phyloP scores from a whole-genome alignment of 371 early-diverging fungal species.

The Mucor indicus region DNA sequence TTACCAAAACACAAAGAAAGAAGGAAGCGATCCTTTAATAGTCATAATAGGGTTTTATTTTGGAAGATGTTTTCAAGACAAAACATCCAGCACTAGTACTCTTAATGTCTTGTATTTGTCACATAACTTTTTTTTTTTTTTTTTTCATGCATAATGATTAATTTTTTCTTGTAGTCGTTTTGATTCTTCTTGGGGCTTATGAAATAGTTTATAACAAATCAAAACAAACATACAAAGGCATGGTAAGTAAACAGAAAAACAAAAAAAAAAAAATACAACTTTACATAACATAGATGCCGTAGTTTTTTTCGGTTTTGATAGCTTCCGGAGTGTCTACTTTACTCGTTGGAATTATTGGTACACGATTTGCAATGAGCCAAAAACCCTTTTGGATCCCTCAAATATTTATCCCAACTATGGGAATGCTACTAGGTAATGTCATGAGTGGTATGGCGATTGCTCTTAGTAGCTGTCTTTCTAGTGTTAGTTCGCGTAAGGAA shows the following conservation, averaged over 20 bases:
- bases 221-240: slow-evolving; percentile 43
- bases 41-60: slow-evolving; percentile 49
- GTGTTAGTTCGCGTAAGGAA: slow-evolving; percentile 53
- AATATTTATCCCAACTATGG: slow-evolving; percentile 80
- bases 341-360: slow-evolving; percentile 54
- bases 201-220: slow-evolving; percentile 53
- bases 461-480: slow-evolving; percentile 49
- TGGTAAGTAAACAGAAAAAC: too few relatives aligned
- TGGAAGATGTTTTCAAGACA: slow-evolving; percentile 59
- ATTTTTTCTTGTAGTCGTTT: slow-evolving; percentile 21
- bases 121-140: neutral
- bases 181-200: slow-evolving; percentile 42
- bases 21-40: too few relatives aligned
- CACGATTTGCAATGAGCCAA: slow-evolving; percentile 65
- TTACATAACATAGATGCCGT: too few relatives aligned
- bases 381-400: slow-evolving; percentile 68
- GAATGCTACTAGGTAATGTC: slow-evolving; percentile 80
- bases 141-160: neutral
- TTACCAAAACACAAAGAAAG: neutral
- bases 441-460: slow-evolving; percentile 80
- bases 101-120: slow-evolving; percentile 49
- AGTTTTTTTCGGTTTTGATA: slow-evolving; percentile 45
- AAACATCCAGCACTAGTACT: slow-evolving; percentile 47
- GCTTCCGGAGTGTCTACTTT: slow-evolving; percentile 43
- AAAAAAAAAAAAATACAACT: too few relatives aligned